These are phyloP conservation scores for Ricinus communis DNA, from an alignment of 345 rosid species.

Conservation along the genomic window DNA sequence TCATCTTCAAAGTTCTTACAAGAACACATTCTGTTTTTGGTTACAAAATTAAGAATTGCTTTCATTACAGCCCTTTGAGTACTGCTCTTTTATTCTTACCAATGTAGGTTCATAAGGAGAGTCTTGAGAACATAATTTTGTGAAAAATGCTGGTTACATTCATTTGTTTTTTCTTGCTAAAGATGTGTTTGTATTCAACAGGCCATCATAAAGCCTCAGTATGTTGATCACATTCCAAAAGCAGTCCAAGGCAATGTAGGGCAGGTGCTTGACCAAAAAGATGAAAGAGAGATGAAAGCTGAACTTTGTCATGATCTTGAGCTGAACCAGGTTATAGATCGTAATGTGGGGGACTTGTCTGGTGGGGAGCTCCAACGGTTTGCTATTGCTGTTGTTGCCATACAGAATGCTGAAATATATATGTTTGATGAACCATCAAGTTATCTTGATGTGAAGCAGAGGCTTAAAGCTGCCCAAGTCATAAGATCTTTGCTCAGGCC, in stretches of 20 bases:
- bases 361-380: slow-evolving; percentile 99
- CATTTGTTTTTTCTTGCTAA: slow-evolving; percentile 7
- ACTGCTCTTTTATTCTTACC: neutral
- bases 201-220: slow-evolving; percentile 98
- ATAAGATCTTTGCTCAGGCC: slow-evolving; percentile 85
- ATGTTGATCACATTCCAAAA: slow-evolving; percentile 95
- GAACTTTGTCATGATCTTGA: slow-evolving; percentile 81
- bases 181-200: slow-evolving; percentile 27
- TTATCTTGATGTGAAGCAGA: slow-evolving; percentile 97
- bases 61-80: neutral
- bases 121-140: neutral
- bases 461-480: slow-evolving; percentile 98
- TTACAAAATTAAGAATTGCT: neutral
- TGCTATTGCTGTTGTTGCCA: slow-evolving; percentile 93
- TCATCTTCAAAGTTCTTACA: no score
- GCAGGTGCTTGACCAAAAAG: slow-evolving; percentile 88
- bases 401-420: slow-evolving; percentile 97
- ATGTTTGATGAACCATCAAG: slow-evolving; percentile 99
- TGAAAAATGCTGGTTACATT: neutral
- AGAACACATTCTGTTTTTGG: neutral
- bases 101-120: neutral
- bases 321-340: slow-evolving; percentile 90
- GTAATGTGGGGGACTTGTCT: slow-evolving; percentile 86
- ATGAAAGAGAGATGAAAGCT: slow-evolving; percentile 74
- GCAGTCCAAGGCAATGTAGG: slow-evolving; percentile 96